Base-by-base conservation (phyloP, 805 yeast genomes). In the Candida fluviatilis region DNA sequence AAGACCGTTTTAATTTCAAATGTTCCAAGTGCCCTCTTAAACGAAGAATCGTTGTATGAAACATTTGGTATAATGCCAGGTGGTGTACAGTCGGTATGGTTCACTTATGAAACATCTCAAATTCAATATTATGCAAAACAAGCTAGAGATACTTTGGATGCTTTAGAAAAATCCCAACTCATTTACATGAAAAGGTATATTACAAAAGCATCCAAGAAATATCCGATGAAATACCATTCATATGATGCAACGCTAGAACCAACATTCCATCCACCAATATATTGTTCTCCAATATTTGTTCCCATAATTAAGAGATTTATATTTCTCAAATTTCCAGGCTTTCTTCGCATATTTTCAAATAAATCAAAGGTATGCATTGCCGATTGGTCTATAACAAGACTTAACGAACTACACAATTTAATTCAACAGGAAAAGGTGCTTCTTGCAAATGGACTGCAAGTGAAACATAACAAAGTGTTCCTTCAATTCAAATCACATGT, bases 21-120 rank as follows among this genome's bases (percentile, higher is more conserved):
- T 45, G 64, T 80, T 2, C 80, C 83, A 0, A 28, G 41, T 1
- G 38, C 54, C 4, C 43, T 64, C 17, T 49, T 58, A 31, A 52
- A 62, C 10, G 27, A 34, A 2, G 58, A 56, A 2, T 42, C 48
- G 0, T 47, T 75, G 7, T 43, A 38, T 8, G 34, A 50, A 1
- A 35, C 62, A 1, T 69, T 75, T 37, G 48, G 57, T 2, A 53
- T 64, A 1, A 59, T 80, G 4, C 78, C 83, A 0, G 81, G 80
- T 0, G 75, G 76, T 1, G 69, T 84, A 2, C 64, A 67, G 10
- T 65, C 66, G 17, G 59, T 84, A 0, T 82, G 89, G 87, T 75
- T 79, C 39, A 69, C 82, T 0, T 55, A 62, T 40, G 65, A 64
- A 34, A 59, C 52, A 34, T 39, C 39, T 13, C 36, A 40, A 18